These are phyloP conservation scores for Globisporangium cederbergense DNA, from an alignment of 352 stramenopile genomes.

Conservation along the genomic window DNA sequence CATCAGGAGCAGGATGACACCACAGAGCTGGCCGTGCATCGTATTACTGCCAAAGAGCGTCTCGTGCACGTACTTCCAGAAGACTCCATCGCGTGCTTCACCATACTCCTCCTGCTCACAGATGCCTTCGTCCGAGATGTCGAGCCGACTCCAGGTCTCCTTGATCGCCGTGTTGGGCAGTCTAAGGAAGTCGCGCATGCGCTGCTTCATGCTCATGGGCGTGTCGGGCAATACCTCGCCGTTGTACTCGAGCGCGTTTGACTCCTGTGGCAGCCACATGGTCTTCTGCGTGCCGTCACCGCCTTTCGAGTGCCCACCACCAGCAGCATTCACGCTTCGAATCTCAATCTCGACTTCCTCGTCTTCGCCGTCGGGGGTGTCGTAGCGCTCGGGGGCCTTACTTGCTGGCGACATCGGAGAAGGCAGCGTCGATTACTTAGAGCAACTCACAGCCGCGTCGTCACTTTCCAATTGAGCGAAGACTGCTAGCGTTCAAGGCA, in stretches of 20 bases:
- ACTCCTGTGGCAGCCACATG: constrained; percentile 20
- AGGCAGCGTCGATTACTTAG: not conserved
- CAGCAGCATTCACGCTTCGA: not conserved
- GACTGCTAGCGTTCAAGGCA: not conserved
- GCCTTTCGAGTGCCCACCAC: not conserved
- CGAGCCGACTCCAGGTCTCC: constrained; percentile 27
- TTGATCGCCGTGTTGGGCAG: constrained; percentile 33
- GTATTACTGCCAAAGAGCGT: constrained; percentile 69
- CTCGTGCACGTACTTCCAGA: constrained; percentile 62
- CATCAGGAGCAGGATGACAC: constrained; percentile 63
- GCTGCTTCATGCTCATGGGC: constrained; percentile 14
- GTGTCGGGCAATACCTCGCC: constrained; percentile 16
- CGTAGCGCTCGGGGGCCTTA: constrained; percentile 18
- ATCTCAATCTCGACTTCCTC: constrained; percentile 36
- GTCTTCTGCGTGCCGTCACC: not conserved
- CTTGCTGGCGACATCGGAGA: constrained; percentile 1
- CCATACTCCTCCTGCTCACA: constrained; percentile 35
- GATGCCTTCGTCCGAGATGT: constrained; percentile 32
- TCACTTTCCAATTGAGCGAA: constrained; percentile 10
- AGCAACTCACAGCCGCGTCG: not conserved
- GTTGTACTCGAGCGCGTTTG: constrained; percentile 19
- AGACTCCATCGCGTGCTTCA: constrained; percentile 24
- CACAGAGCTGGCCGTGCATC: constrained; percentile 47
- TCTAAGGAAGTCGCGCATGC: constrained; percentile 24
- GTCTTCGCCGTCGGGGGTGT: constrained; percentile 22